phyloP scores from a whole-genome alignment of 1,284 basidiomycete species.

The Sparassis latifolia region DNA sequence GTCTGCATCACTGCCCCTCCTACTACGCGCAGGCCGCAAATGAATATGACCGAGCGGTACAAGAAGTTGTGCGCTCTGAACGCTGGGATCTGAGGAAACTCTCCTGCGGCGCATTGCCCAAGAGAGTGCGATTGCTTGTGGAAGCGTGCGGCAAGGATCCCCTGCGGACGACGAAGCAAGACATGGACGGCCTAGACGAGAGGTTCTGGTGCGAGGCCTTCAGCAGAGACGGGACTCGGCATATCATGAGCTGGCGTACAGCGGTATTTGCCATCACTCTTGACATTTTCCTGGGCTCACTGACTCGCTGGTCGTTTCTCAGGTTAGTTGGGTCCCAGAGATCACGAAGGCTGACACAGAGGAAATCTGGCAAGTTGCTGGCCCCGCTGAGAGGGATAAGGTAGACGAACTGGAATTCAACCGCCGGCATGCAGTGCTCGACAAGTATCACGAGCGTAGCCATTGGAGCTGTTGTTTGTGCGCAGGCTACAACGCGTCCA shows the following conservation, averaged over 20 bases:
- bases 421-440: no score
- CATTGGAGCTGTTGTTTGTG: no score
- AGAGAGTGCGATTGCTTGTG: not conserved
- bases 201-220: not conserved
- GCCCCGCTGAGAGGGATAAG: not conserved
- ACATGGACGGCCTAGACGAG: not conserved
- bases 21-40: not conserved
- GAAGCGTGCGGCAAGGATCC: not conserved
- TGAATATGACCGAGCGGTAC: not conserved
- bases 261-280: no score
- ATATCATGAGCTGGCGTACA: no score
- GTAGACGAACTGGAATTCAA: not conserved
- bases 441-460: no score
- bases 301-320: no score
- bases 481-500: no score
- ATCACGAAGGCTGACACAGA: not conserved
- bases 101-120: no score
- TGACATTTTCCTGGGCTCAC: no score
- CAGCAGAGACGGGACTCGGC: no score
- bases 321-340: no score
- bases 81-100: not conserved
- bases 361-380: constrained; percentile 1
- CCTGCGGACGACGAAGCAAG: not conserved
- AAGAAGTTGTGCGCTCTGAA: not conserved
- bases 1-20: not conserved